Evolutionary conservation across 2,329 filamentous ascomycete species (phyloP), one percentile per base, ranked within the genome.

Genomic region (Ophiostoma tasmaniense): DNA sequence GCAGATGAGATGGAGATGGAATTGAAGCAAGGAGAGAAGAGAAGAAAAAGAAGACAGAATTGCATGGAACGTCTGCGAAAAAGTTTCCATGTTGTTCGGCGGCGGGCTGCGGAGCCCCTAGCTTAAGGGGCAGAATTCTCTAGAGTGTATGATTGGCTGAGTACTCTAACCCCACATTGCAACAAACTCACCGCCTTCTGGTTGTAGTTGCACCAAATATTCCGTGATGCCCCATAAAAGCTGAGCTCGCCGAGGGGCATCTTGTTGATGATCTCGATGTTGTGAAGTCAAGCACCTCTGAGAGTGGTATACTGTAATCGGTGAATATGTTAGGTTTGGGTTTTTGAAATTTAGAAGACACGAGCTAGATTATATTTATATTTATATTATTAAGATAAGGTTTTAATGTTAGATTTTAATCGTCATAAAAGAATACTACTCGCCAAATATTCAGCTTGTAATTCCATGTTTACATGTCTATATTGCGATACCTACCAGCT

Each of bases 11-110:
- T 50, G 33, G 65, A 64, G 13, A 39, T 35, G 35, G 61, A 64
- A 35, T 62, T 33, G 64, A 35, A 25, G 45, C 45, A 69, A n/a
- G 37, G 37, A 69, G 25, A 66, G 50, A 69, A 64, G 25, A 28
- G 66, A 59, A 64, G 33, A 61, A 25, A 28, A 39, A 64, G 28
- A 45, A 37, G 30, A 67, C 37, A 72, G 72, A 73, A 73, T 64
- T 70, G 68, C 68, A 71, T 73, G 72, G 72, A 73, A 73, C 68
- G 62, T 70, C 55, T 39, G 70, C 50, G 65, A 72, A 72, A 62
- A 70, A 70, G 70, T 67, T 73, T 73, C 72, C 69, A 73, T 73
- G 45, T 30, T 28, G 35, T 65, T 65, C 37, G 64, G 64, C 64
- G 64, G n/a, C n/a, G n/a, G 35, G 64, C 35, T 20, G 62, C 62